A percentile compares a stretch with the other conserved stretches of the same genome.
Evolutionary conservation across 2,329 filamentous ascomycete genomes (phyloP).

Genomic region (Aspergillus sp.): DNA sequence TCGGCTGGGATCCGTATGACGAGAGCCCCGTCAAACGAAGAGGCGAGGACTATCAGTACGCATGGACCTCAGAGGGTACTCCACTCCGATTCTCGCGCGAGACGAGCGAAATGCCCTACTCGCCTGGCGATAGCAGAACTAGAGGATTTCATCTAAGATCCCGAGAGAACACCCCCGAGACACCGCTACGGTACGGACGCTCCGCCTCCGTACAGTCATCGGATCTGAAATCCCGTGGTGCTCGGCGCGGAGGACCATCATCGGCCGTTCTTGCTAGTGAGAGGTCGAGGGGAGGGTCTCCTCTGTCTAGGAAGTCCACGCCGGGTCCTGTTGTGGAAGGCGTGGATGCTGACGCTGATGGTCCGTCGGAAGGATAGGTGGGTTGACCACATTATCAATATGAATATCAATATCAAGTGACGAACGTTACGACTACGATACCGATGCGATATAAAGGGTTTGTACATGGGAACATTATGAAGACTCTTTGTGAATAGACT

Average conservation of each 20-base stretch:
- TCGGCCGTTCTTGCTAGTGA: slow-evolving; percentile 19
- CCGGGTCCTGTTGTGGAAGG: slow-evolving; percentile 28
- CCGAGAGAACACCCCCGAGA: slow-evolving; percentile 36
- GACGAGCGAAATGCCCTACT: slow-evolving; percentile 27
- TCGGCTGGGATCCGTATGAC: slow-evolving; percentile 72
- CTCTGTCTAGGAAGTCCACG: slow-evolving; percentile 35
- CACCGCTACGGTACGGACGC: slow-evolving; percentile 22
- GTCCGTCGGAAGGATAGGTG: background rate
- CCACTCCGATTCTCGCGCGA: slow-evolving; percentile 29
- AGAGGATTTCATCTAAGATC: slow-evolving; percentile 34
- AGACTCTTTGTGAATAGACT: background rate
- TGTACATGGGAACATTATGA: background rate
- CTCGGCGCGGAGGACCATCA: slow-evolving; percentile 7
- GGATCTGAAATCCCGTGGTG: slow-evolving; percentile 11
- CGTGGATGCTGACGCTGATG: slow-evolving; percentile 21
- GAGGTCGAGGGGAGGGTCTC: slow-evolving; percentile 30
- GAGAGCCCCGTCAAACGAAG: slow-evolving; percentile 68
- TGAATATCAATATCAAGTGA: background rate
- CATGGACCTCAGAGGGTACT: slow-evolving; percentile 31
- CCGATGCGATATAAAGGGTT: background rate
- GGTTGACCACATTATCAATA: background rate
- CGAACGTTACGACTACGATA: background rate
- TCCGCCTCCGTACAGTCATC: slow-evolving; percentile 26
- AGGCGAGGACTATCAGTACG: slow-evolving; percentile 65
- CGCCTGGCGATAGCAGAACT: slow-evolving; percentile 25